phyloP scores from a whole-genome alignment of 441 rosid species.

The Gossypium schwendimanii region DNA sequence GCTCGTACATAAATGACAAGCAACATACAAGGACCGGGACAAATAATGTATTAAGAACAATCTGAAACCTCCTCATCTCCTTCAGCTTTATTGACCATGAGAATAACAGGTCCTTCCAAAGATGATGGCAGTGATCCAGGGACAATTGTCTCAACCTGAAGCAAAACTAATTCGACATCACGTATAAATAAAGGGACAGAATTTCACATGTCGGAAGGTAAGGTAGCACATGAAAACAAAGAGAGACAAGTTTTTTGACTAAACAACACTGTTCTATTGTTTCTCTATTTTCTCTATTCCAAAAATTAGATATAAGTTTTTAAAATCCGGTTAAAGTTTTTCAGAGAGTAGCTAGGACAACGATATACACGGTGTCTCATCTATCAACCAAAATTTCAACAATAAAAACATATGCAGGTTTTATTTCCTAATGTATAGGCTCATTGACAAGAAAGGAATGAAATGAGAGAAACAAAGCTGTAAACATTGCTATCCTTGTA shows the following conservation, averaged over 20 bases:
- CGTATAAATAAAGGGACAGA: neutral
- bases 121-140: constrained; percentile 68
- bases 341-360: too few relatives aligned
- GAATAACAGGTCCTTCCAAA: constrained; percentile 61
- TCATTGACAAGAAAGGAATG: neutral
- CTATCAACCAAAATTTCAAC: too few relatives aligned
- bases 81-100: constrained; percentile 82
- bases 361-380: too few relatives aligned
- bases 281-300: too few relatives aligned
- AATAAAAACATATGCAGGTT: too few relatives aligned
- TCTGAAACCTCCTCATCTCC: constrained; percentile 90
- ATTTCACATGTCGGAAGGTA: neutral
- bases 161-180: neutral
- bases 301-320: too few relatives aligned
- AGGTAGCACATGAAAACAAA: neutral
- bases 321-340: too few relatives aligned
- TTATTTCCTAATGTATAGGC: neutral
- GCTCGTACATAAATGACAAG: neutral
- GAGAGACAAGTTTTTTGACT: too few relatives aligned
- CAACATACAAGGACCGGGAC: neutral
- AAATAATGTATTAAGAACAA: constrained; percentile 7
- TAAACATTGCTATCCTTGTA: neutral
- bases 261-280: too few relatives aligned
- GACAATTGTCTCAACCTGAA: constrained; percentile 75
- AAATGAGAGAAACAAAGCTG: neutral